A percentile compares a stretch with the other conserved stretches of the same genome.
Conservation (phyloP, 805 yeast genomes). For the Lipomyces yamanashiensis region DNA sequence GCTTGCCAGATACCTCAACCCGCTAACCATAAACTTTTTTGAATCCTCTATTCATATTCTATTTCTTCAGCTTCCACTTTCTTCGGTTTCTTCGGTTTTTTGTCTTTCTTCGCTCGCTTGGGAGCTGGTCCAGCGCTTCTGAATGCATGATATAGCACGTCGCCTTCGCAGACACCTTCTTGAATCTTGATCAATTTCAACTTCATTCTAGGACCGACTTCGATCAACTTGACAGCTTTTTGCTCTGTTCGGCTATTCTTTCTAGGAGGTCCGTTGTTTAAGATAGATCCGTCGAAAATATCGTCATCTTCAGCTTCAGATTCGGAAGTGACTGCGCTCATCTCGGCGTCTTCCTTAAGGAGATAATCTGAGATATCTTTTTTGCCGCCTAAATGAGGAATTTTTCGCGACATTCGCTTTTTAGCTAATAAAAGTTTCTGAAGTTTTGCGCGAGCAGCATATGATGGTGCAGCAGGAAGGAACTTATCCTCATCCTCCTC, state of each 20-base stretch:
- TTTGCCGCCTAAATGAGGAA: constrained; percentile 72
- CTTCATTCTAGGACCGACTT: constrained; percentile 87
- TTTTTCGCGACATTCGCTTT: constrained; percentile 47
- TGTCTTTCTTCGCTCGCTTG: constrained; percentile 8
- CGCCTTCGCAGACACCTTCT: constrained; percentile 88
- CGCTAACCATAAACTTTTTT: neutral
- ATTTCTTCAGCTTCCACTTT: neutral
- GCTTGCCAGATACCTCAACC: neutral
- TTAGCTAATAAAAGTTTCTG: constrained; percentile 30
- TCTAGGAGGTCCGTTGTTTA: constrained; percentile 37
- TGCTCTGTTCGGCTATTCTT: constrained; percentile 50
- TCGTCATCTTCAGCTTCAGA: constrained; percentile 94
- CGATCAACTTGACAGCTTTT: constrained; percentile 89
- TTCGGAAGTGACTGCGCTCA: constrained; percentile 79
- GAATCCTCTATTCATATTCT: neutral
- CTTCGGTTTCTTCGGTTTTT: constrained; percentile 3
- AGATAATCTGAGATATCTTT: constrained; percentile 82
- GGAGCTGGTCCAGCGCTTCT: constrained; percentile 7
- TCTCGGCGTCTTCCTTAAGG: constrained; percentile 43
- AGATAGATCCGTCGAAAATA: constrained; percentile 60
- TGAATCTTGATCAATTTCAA: constrained; percentile 82
- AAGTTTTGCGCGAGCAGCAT: constrained; percentile 24
- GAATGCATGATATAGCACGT: constrained; percentile 77
- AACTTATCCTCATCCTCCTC: constrained; percentile 37
- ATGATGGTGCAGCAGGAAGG: constrained; percentile 15